These are phyloP conservation scores for Candida nitratophila DNA, from an alignment of 805 yeast genomes.

Conservation along the genomic window DNA sequence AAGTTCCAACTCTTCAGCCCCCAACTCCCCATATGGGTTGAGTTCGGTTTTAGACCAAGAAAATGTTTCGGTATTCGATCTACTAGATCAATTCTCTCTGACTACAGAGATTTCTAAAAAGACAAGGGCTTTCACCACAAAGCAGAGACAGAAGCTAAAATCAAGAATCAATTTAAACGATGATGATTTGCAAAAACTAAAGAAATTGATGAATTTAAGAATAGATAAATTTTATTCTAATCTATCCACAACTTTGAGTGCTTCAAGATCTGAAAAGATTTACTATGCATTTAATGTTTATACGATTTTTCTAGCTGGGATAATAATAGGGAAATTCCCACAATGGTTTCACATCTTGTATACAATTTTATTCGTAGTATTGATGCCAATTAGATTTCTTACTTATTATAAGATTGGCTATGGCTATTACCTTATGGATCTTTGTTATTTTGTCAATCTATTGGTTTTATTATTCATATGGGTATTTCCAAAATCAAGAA, in stretches of 20 bases:
- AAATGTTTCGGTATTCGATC: conserved; percentile 21
- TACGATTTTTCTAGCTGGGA: conserved; percentile 63
- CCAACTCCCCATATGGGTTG: conserved; percentile 7
- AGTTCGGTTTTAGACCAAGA: conserved; percentile 16
- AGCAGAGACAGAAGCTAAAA: conserved; percentile 13
- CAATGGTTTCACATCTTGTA: conserved; percentile 70
- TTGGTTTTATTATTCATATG: conserved; percentile 68
- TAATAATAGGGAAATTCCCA: conserved; percentile 72
- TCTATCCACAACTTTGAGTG: conserved; percentile 29
- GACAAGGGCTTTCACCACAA: conserved; percentile 18
- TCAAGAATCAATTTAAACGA: conserved; percentile 18
- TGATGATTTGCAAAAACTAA: conserved; percentile 22
- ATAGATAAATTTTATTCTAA: conserved; percentile 32
- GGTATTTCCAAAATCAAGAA: conserved; percentile 69
- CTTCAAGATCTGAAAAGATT: conserved; percentile 61
- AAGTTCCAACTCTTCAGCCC: background rate
- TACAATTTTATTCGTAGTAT: conserved; percentile 47
- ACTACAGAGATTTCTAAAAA: conserved; percentile 19
- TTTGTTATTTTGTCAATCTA: conserved; percentile 85
- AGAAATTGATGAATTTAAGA: conserved; percentile 15
- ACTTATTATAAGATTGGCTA: conserved; percentile 72
- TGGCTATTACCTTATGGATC: conserved; percentile 86
- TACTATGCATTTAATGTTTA: conserved; percentile 73
- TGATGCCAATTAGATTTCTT: conserved; percentile 82
- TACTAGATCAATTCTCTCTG: conserved; percentile 22